Conservation (phyloP, 2,329 filamentous ascomycete species). For the Ascochyta clinopodiicola region DNA sequence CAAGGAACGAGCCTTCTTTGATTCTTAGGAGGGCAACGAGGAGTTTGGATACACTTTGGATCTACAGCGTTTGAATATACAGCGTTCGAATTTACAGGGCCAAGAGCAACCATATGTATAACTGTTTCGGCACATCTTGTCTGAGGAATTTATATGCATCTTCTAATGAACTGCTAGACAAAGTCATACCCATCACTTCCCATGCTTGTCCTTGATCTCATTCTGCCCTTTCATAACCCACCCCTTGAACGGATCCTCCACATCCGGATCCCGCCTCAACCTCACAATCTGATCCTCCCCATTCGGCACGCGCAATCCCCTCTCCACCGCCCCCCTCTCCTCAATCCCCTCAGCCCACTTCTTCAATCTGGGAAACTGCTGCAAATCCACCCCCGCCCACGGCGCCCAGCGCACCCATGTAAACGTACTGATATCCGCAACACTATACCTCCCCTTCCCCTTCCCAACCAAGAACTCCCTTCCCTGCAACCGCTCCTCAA, state of each 20-base stretch:
- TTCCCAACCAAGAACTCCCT: conserved; percentile 66
- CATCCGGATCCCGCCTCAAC: conserved; percentile 29
- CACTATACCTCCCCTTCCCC: conserved; percentile 58
- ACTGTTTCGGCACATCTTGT: background rate
- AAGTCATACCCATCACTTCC: conserved; percentile 4
- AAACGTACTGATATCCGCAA: conserved; percentile 77
- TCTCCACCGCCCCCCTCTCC: conserved; percentile 55
- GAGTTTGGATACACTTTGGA: background rate
- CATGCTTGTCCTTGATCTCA: conserved; percentile 26
- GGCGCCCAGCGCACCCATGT: conserved; percentile 72
- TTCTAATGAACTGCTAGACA: background rate
- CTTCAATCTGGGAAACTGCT: conserved; percentile 66
- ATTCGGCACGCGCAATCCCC: conserved; percentile 55
- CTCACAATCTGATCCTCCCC: conserved; percentile 35
- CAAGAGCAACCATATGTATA: too few species aligned
- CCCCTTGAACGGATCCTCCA: conserved; percentile 32
- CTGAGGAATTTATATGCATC: background rate
- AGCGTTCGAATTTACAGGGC: too few species aligned
- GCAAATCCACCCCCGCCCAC: conserved; percentile 69
- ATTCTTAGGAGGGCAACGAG: conserved; percentile 4
- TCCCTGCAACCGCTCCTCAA: conserved; percentile 70
- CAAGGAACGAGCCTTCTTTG: conserved; percentile 6
- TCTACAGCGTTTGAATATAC: background rate
- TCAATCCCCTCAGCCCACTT: conserved; percentile 57
- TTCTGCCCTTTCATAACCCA: conserved; percentile 34